Evolutionary conservation across 2,329 filamentous ascomycete species (phyloP).

Genomic region (Penicillium concentricum): DNA sequence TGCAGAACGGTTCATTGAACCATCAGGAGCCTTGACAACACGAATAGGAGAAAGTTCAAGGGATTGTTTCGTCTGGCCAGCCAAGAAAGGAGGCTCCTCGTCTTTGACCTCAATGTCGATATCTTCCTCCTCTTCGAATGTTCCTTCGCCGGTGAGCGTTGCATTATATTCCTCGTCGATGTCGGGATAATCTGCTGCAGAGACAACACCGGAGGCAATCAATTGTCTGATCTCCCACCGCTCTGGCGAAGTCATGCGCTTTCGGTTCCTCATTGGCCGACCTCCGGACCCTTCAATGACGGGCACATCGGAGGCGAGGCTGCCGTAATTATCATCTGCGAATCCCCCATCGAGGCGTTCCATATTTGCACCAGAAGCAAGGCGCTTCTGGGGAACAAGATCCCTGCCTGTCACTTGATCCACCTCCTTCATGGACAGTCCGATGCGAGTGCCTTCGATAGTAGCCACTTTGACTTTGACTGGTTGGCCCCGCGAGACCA

Average conservation of each 20-base stretch:
- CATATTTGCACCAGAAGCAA: slow-evolving; percentile 89
- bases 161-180: slow-evolving; percentile 92
- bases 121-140: slow-evolving; percentile 91
- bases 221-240: slow-evolving; percentile 97
- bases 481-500: slow-evolving; percentile 74
- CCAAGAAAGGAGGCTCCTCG: slow-evolving; percentile 93
- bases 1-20: slow-evolving; percentile 94
- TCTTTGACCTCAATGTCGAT: slow-evolving; percentile 96
- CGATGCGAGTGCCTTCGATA: slow-evolving; percentile 77
- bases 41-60: slow-evolving; percentile 92
- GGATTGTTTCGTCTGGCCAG: slow-evolving; percentile 94
- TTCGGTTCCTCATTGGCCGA: slow-evolving; percentile 65
- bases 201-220: slow-evolving; percentile 90
- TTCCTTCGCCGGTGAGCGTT: slow-evolving; percentile 78
- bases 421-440: slow-evolving; percentile 95
- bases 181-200: slow-evolving; percentile 90
- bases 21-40: slow-evolving; percentile 95
- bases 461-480: slow-evolving; percentile 93
- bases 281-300: slow-evolving; percentile 63
- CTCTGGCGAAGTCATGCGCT: slow-evolving; percentile 94
- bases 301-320: slow-evolving; percentile 54
- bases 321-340: slow-evolving; percentile 57
- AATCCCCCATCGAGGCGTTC: slow-evolving; percentile 67
- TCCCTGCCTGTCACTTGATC: slow-evolving; percentile 87
- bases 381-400: slow-evolving; percentile 70